A percentile compares a stretch with the other conserved stretches of the same genome.
Conservation (phyloP, 331 rosid genomes). For the Quercus tomentella region DNA sequence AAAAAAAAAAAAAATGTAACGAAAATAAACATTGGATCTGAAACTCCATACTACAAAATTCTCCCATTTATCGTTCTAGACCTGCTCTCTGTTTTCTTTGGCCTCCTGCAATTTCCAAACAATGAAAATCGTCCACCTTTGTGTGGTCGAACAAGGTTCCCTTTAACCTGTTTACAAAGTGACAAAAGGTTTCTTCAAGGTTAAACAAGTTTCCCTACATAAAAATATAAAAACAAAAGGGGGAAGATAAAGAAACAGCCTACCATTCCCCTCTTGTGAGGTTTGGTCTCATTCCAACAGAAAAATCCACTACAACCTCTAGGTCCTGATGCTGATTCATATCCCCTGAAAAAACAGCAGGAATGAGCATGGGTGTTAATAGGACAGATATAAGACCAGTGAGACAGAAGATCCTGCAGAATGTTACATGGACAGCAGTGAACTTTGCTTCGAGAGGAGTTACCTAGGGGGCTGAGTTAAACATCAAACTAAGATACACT, state of each 20-base stretch:
- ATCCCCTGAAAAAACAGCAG: constrained; percentile 53
- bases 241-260: constrained; percentile 3
- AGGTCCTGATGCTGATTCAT: constrained; percentile 67
- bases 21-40: constrained; percentile 16
- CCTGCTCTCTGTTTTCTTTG: constrained; percentile 43
- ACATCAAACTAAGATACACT: not conserved
- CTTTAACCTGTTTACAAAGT: constrained; percentile 48
- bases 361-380: not conserved
- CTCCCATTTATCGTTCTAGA: constrained; percentile 27
- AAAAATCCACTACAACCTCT: constrained; percentile 83
- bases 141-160: constrained; percentile 46
- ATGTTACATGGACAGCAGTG: not conserved
- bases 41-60: constrained; percentile 6
- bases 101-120: constrained; percentile 79
- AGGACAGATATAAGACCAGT: not conserved
- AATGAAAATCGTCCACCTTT: constrained; percentile 51
- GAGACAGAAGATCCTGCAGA: not conserved
- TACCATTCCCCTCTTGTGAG: constrained; percentile 67
- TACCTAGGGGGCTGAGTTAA: not conserved
- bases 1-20: constrained; percentile 14
- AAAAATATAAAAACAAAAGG: not conserved
- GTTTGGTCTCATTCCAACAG: constrained; percentile 70
- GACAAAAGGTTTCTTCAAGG: not conserved
- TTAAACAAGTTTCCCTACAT: constrained; percentile 4
- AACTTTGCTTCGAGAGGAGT: not conserved